These are phyloP conservation scores for Diaporthe sp. DNA, from an alignment of 2,329 filamentous ascomycete genomes.

Conservation along the genomic window DNA sequence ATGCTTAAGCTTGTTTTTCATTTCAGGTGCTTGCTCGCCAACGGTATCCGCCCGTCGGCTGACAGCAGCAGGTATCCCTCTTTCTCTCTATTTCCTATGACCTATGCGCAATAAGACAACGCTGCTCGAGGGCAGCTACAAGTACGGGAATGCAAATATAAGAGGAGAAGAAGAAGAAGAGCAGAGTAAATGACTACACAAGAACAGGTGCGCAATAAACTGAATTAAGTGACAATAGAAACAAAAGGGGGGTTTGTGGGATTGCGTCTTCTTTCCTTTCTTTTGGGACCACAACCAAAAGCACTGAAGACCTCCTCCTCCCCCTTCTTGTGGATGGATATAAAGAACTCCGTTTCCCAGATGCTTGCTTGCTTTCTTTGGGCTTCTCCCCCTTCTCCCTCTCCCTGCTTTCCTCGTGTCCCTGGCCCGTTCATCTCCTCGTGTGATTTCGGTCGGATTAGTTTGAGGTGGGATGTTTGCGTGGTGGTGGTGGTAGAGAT, in stretches of 20 bases:
- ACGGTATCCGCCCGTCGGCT: not conserved
- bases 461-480: not conserved
- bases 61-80: slow-evolving; percentile 5
- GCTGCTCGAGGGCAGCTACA: slow-evolving; percentile 14
- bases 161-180: not conserved
- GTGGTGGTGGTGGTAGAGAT: no score
- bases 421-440: not conserved
- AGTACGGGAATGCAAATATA: slow-evolving; percentile 7
- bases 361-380: slow-evolving; percentile 23
- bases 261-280: not conserved
- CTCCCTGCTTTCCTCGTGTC: no score
- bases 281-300: not conserved
- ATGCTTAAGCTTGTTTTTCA: slow-evolving; percentile 13
- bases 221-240: slow-evolving; percentile 24
- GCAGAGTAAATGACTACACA: not conserved
- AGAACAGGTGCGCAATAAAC: not conserved
- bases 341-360: slow-evolving; percentile 25
- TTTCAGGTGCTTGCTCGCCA: slow-evolving; percentile 16
- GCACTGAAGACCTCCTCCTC: not conserved
- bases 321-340: slow-evolving; percentile 2
- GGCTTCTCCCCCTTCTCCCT: not conserved
- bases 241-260: not conserved
- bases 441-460: not conserved
- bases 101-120: not conserved
- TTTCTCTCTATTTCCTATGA: slow-evolving; percentile 1